phyloP scores from a whole-genome alignment of 2,329 filamentous ascomycete species.

The Calonectria fujianensis region DNA sequence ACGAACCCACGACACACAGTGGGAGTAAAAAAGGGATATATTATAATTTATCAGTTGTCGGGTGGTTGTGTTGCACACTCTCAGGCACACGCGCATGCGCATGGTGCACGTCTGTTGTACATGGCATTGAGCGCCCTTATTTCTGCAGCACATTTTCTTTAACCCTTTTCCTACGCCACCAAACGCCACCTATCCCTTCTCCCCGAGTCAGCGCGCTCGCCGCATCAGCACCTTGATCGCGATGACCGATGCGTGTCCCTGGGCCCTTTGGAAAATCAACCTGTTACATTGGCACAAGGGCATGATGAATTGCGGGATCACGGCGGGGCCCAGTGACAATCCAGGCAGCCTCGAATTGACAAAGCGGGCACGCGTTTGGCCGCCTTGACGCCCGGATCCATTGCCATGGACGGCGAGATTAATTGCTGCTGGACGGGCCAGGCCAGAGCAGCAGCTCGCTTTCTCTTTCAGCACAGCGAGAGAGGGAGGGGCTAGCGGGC shows the following conservation, averaged over 20 bases:
- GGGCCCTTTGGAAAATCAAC: not conserved
- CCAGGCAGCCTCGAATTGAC: constrained; percentile 24
- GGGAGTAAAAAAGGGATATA: not conserved
- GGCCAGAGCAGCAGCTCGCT: not conserved
- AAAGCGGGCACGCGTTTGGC: not conserved
- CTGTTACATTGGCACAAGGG: not conserved
- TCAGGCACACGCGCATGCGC: not conserved
- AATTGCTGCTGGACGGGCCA: constrained; percentile 8
- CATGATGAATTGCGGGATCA: not conserved
- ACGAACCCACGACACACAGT: not conserved
- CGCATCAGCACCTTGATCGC: constrained; percentile 14
- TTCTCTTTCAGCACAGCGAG: not conserved
- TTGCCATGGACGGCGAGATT: constrained; percentile 18
- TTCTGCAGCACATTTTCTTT: constrained; percentile 4
- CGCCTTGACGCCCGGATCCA: constrained; percentile 6
- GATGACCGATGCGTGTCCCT: not conserved
- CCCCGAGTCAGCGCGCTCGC: constrained; percentile 10
- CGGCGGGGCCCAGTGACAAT: not conserved
- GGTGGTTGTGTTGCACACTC: constrained; percentile 4
- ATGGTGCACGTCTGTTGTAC: constrained; percentile 32
- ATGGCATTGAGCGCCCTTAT: constrained; percentile 9
- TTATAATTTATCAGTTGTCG: not conserved
- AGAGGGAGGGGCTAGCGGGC: constrained; percentile 15
- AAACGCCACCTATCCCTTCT: not conserved
- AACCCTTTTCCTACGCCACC: not conserved